Base-by-base conservation (phyloP, 257 asterid species). In the Cinchona pubescens region DNA sequence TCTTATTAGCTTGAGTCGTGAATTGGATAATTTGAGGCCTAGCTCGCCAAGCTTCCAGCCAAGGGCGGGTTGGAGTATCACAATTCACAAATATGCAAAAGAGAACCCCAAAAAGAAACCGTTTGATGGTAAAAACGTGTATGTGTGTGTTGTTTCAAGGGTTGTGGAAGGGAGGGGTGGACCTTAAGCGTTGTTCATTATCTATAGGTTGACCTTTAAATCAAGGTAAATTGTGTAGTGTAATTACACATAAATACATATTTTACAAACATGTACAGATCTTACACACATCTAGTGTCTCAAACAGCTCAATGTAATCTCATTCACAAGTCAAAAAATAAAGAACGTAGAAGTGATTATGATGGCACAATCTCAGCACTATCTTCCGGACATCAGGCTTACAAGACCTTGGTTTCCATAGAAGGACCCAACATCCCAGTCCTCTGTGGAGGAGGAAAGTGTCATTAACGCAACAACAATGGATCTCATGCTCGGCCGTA, bases 401-500 rank as follows among this genome's bases (percentile, higher is more conserved):
- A 86, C 74, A 14, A 90, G 81, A 49, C 91, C 92, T 69, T 86
- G 96, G 78, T 82, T 90, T 43, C 92, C 94, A 23, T 91, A 93
- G 87, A 93, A 91, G 38, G 91, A 71, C 58, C 94, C 96, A 14
- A 89, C 88, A 62, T 91, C 98, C 97, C 98, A 91, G 58, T 93
- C 96, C 65, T 91, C 98, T 5, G 96, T 91, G 2, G 96, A 61
- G 9, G 98, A 93, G 15, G 96, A 90, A 13, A 91, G 97, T 5
- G 96, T 91, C 98, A 93, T 93, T 73, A 93, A 72, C 0, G 96
- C 97, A 18, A 93, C 98, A 9, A 91, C 98, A 13, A 91, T 88
- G 14, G 98, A 93, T 75, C 97, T 83, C 97, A 91, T 93, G 73
- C 88, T 88, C 9, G 97, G 97, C 48, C 98, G 88, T 16, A 90